Conservation (phyloP, 495 filamentous ascomycete genomes). For the Sabuloglossum arenarium region DNA sequence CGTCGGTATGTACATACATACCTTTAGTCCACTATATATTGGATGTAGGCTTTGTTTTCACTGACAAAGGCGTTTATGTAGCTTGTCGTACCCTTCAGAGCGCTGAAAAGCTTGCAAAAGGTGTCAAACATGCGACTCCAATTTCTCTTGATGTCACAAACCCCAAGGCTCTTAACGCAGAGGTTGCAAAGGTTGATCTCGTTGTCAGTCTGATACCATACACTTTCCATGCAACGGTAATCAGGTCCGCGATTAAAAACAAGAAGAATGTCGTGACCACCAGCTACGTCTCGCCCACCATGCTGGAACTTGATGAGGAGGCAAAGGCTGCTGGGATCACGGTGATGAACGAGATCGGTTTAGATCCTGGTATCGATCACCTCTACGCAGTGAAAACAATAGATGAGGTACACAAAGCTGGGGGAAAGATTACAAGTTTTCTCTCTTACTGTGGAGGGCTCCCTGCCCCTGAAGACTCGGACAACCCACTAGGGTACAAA, state of each 20-base stretch:
- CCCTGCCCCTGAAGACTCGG: conserved; percentile 60
- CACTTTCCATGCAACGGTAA: conserved; percentile 73
- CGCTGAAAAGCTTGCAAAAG: conserved; percentile 52
- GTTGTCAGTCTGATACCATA: conserved; percentile 80
- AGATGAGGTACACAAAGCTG: conserved; percentile 55
- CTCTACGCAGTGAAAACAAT: conserved; percentile 84
- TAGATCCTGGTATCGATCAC: conserved; percentile 45
- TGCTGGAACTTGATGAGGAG: conserved; percentile 67
- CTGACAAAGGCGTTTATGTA: conserved; percentile 14
- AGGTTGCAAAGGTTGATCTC: conserved; percentile 56
- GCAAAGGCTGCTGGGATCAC: conserved; percentile 87
- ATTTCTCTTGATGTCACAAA: conserved; percentile 72
- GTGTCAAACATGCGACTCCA: conserved; percentile 45
- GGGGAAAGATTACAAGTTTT: conserved; percentile 74
- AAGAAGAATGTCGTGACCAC: conserved; percentile 97
- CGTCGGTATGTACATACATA: neutral
- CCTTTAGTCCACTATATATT: too few species aligned
- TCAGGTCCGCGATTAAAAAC: conserved; percentile 79
- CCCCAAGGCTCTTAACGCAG: conserved; percentile 51
- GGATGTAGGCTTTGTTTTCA: neutral
- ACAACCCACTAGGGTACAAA: conserved; percentile 91
- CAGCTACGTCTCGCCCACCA: conserved; percentile 81
- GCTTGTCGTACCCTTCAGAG: conserved; percentile 70
- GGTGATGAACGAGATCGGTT: conserved; percentile 93
- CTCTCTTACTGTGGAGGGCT: conserved; percentile 79